A percentile compares a stretch with the other conserved stretches of the same genome.
Evolutionary conservation across 345 rosid species (phyloP).

Genomic region (Ceriops decandra): DNA sequence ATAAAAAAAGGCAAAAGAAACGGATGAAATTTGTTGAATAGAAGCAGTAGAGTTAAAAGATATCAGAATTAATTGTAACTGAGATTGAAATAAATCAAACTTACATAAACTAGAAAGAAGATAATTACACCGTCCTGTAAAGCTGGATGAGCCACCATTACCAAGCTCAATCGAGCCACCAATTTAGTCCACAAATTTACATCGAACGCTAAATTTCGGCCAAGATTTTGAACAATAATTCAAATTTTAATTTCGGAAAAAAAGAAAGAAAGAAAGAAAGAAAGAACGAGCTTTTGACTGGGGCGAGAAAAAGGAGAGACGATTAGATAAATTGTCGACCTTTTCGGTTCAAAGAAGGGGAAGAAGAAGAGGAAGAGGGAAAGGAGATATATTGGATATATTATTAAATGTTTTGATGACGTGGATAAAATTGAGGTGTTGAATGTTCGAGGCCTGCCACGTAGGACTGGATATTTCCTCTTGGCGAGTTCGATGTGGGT

Average conservation of each 20-base stretch:
- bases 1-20: too few species aligned
- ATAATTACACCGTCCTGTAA: slow-evolving; percentile 4
- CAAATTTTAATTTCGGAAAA: background rate
- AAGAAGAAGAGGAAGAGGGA: slow-evolving; percentile 2
- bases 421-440: slow-evolving; percentile 44
- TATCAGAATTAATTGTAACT: background rate
- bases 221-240: slow-evolving; percentile 12
- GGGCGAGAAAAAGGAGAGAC: slow-evolving; percentile 18
- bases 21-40: slow-evolving; percentile 7
- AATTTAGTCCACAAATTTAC: slow-evolving; percentile 5
- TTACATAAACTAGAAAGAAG: slow-evolving; percentile 16
- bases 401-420: slow-evolving; percentile 24
- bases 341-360: background rate
- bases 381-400: slow-evolving; percentile 23
- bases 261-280: too few species aligned
- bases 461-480: slow-evolving; percentile 36
- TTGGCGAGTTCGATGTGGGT: slow-evolving; percentile 14
- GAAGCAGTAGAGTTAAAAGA: slow-evolving; percentile 5
- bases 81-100: slow-evolving; percentile 7
- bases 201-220: slow-evolving; percentile 11
- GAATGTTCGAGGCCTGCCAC: slow-evolving; percentile 27
- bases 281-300: slow-evolving; percentile 10
- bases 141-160: slow-evolving; percentile 23
- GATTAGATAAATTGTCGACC: background rate
- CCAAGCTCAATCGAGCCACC: slow-evolving; percentile 20